These are phyloP conservation scores for Xanthoceras sorbifolium DNA, from an alignment of 345 rosid genomes.

Conservation along the genomic window DNA sequence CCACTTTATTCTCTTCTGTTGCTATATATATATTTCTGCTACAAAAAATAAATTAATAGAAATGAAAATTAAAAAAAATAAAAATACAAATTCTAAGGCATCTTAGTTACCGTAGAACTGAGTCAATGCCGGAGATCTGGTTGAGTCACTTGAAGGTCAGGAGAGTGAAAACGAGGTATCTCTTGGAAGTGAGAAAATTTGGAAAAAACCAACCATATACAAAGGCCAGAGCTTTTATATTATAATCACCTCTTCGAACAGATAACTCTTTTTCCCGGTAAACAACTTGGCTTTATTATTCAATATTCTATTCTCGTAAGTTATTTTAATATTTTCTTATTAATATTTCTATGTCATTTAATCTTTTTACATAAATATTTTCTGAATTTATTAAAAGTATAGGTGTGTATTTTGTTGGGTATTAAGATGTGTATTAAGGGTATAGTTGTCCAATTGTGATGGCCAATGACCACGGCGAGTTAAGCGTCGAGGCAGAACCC, in stretches of 20 bases:
- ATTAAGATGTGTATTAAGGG: slow-evolving; percentile 5
- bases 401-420: neutral
- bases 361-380: neutral
- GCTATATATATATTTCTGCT: slow-evolving; percentile 15
- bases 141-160: slow-evolving; percentile 26
- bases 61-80: neutral
- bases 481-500: slow-evolving; percentile 31
- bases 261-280: slow-evolving; percentile 39
- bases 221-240: slow-evolving; percentile 26
- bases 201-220: slow-evolving; percentile 21
- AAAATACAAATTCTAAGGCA: neutral
- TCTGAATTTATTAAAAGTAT: neutral
- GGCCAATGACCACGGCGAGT: slow-evolving; percentile 28
- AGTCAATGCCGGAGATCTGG: slow-evolving; percentile 64
- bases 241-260: slow-evolving; percentile 20
- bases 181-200: slow-evolving; percentile 7
- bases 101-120: slow-evolving; percentile 36
- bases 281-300: slow-evolving; percentile 17
- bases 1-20: slow-evolving; percentile 45
- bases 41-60: neutral
- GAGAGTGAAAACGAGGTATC: slow-evolving; percentile 14
- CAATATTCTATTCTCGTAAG: neutral
- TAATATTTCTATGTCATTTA: neutral
- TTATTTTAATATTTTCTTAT: neutral
- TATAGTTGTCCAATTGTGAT: slow-evolving; percentile 20